Evolutionary conservation across 306 rosid species (phyloP).

Genomic region (Delonix regia): DNA sequence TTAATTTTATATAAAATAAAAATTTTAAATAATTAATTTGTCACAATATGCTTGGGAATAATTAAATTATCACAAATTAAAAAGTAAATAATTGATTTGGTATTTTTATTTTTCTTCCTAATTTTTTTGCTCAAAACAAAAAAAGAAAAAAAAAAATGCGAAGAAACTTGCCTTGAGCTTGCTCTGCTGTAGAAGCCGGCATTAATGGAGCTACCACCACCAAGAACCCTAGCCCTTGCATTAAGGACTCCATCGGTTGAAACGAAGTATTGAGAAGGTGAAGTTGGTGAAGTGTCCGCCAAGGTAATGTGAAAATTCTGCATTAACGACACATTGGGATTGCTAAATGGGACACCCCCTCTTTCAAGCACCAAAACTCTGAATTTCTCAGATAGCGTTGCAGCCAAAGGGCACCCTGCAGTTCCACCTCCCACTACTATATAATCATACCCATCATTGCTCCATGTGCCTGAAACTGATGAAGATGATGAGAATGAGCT

Average conservation of each 20-base stretch:
- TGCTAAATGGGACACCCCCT: slow-evolving; percentile 88
- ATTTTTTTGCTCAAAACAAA: too few species aligned
- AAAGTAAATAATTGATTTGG: too few species aligned
- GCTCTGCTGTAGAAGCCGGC: slow-evolving; percentile 99
- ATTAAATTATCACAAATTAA: too few species aligned
- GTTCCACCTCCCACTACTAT: slow-evolving; percentile 94
- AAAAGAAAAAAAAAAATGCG: background rate
- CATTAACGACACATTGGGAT: slow-evolving; percentile 75
- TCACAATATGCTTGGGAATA: too few species aligned
- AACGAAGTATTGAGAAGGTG: slow-evolving; percentile 77
- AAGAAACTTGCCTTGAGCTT: slow-evolving; percentile 61
- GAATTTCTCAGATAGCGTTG: slow-evolving; percentile 80
- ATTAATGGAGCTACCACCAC: slow-evolving; percentile 81
- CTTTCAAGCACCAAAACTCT: slow-evolving; percentile 79
- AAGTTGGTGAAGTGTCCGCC: slow-evolving; percentile 70
- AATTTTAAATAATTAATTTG: too few species aligned
- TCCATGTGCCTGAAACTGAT: slow-evolving; percentile 39
- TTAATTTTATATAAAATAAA: too few species aligned
- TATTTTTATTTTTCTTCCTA: too few species aligned
- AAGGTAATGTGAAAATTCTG: slow-evolving; percentile 75
- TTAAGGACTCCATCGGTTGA: slow-evolving; percentile 87
- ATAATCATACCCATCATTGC: slow-evolving; percentile 60
- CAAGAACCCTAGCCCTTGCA: slow-evolving; percentile 81
- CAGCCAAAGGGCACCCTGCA: slow-evolving; percentile 92
- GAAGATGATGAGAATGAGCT: slow-evolving; percentile 66